Conservation (phyloP, 192 early-diverging fungal genomes). For the Thamnidium elegans region DNA sequence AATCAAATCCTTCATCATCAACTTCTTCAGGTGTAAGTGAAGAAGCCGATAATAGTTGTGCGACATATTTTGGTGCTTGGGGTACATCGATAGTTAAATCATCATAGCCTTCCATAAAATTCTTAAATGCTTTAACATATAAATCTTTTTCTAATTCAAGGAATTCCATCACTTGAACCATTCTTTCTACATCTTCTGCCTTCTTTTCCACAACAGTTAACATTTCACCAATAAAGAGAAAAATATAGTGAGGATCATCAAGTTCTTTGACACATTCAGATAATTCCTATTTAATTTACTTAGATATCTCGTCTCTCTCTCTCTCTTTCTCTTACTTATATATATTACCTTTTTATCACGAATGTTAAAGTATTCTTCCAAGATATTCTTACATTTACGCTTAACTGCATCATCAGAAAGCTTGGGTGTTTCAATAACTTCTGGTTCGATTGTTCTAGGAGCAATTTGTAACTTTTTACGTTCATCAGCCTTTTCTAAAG, state of each 20-base stretch:
- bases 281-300: constrained; percentile 14
- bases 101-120: constrained; percentile 34
- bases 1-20: not conserved
- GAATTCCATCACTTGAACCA: constrained; percentile 1
- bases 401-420: constrained; percentile 21
- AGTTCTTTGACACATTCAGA: constrained; percentile 28
- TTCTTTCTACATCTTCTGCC: constrained; percentile 15
- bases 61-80: constrained; percentile 34
- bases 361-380: constrained; percentile 35
- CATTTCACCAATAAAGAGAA: constrained; percentile 22
- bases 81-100: constrained; percentile 40
- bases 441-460: constrained; percentile 18
- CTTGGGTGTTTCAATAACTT: not conserved
- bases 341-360: constrained; percentile 22
- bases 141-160: constrained; percentile 22
- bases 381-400: constrained; percentile 29
- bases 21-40: constrained; percentile 9
- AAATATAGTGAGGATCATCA: constrained; percentile 13
- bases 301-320: not conserved
- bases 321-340: not conserved
- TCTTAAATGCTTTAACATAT: constrained; percentile 14
- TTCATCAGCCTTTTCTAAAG: constrained; percentile 23
- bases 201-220: constrained; percentile 26
- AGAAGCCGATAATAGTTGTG: constrained; percentile 5
- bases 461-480: constrained; percentile 21